phyloP scores from a whole-genome alignment of 306 rosid genomes.

The Fagus sylvatica region DNA sequence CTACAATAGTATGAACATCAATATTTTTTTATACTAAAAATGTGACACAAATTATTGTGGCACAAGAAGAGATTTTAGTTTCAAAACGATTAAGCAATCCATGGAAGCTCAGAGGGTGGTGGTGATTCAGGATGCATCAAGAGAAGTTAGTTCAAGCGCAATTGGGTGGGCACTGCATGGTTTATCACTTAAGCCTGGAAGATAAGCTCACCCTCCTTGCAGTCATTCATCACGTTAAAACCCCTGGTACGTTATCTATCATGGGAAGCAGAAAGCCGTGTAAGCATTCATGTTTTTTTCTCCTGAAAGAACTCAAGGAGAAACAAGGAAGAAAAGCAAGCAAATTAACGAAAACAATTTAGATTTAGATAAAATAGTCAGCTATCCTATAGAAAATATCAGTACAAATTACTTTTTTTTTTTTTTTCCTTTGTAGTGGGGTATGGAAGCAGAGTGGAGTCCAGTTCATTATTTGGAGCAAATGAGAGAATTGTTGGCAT shows the following conservation, averaged over 20 bases:
- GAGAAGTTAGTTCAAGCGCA: slow-evolving; percentile 42
- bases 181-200: slow-evolving; percentile 53
- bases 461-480: slow-evolving; percentile 46
- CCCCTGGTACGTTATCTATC: slow-evolving; percentile 65
- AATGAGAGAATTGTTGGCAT: slow-evolving; percentile 42
- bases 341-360: neutral
- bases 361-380: no score
- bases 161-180: slow-evolving; percentile 48
- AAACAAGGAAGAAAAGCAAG: neutral
- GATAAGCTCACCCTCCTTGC: slow-evolving; percentile 58
- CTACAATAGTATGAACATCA: no score
- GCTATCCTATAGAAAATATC: no score
- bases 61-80: neutral
- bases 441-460: slow-evolving; percentile 48
- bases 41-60: neutral
- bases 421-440: slow-evolving; percentile 57
- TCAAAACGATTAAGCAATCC: neutral
- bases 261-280: slow-evolving; percentile 27
- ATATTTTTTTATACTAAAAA: neutral
- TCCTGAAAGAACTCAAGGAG: neutral
- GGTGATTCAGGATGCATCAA: slow-evolving; percentile 66
- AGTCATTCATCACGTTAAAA: slow-evolving; percentile 62
- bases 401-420: neutral
- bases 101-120: slow-evolving; percentile 54
- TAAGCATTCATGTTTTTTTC: slow-evolving; percentile 26